These are phyloP conservation scores for Acorus gramineus DNA, from an alignment of 106 monocot species.

Conservation along the genomic window DNA sequence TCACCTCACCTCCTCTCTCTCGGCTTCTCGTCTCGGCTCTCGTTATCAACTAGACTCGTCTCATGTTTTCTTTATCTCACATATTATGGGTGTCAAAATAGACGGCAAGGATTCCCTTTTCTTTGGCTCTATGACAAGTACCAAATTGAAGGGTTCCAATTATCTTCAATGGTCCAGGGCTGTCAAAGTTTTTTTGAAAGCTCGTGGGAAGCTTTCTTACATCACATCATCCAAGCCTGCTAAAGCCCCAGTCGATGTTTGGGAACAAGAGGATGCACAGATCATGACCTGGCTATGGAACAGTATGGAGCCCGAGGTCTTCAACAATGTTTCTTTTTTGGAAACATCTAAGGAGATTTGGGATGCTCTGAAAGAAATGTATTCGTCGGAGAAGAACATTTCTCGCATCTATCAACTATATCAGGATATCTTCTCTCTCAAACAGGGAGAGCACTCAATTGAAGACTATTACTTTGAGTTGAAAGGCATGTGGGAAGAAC, in stretches of 20 bases:
- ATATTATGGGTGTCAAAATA: not conserved
- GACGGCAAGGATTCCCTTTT: not conserved
- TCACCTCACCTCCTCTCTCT: no score
- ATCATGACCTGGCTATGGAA: not conserved
- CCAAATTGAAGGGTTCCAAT: not conserved
- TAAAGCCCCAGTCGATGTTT: not conserved
- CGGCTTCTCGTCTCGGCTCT: no score
- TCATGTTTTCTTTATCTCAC: no score
- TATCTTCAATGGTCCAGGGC: not conserved
- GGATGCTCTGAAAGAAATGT: not conserved
- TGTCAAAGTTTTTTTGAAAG: not conserved
- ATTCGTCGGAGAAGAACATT: not conserved
- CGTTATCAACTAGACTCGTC: no score
- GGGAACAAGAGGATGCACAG: not conserved
- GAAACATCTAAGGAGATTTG: not conserved
- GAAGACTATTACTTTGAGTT: not conserved
- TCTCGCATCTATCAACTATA: not conserved
- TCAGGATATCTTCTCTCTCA: not conserved
- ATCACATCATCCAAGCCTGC: not conserved
- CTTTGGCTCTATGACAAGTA: not conserved
- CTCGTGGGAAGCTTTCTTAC: not conserved
- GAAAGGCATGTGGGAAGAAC: not conserved
- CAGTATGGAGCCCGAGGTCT: not conserved
- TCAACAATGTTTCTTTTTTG: not conserved
- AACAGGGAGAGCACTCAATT: not conserved